These are phyloP conservation scores for Phytopythium oedochilum DNA, from an alignment of 352 stramenopile genomes.

Conservation along the genomic window DNA sequence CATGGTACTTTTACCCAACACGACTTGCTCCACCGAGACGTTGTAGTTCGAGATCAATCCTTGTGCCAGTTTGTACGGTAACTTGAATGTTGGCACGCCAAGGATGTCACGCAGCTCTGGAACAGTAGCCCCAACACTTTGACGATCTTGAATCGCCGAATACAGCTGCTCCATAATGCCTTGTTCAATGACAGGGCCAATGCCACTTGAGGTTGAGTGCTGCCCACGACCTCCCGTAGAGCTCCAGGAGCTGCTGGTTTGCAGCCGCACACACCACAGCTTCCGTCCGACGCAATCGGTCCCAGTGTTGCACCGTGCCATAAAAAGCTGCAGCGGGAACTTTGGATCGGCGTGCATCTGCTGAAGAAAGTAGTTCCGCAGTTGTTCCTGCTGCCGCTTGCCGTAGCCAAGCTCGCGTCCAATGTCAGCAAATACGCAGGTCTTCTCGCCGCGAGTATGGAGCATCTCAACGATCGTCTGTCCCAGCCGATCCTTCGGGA, in stretches of 20 bases:
- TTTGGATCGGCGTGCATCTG: slow-evolving; percentile 47
- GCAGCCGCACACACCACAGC: slow-evolving; percentile 72
- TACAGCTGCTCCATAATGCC: slow-evolving; percentile 83
- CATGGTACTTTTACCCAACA: slow-evolving; percentile 76
- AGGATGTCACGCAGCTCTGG: slow-evolving; percentile 75
- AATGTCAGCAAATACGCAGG: slow-evolving; percentile 83
- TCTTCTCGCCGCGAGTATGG: slow-evolving; percentile 49
- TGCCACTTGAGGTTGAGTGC: background rate
- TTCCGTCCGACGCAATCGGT: slow-evolving; percentile 60
- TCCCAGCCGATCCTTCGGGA: slow-evolving; percentile 58
- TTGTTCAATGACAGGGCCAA: slow-evolving; percentile 54
- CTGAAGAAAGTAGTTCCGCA: slow-evolving; percentile 81
- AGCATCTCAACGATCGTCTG: slow-evolving; percentile 65
- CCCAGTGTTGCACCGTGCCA: slow-evolving; percentile 69
- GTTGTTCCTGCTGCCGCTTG: slow-evolving; percentile 75
- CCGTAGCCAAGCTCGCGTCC: slow-evolving; percentile 70
- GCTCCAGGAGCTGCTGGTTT: slow-evolving; percentile 1
- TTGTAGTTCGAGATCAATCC: slow-evolving; percentile 79
- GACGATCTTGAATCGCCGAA: slow-evolving; percentile 45
- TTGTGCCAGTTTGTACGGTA: slow-evolving; percentile 78
- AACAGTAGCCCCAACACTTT: slow-evolving; percentile 55
- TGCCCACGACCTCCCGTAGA: slow-evolving; percentile 3
- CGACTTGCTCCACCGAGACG: slow-evolving; percentile 69
- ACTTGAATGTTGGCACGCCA: slow-evolving; percentile 78
- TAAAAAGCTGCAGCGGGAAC: slow-evolving; percentile 78